A percentile compares a stretch with the other conserved stretches of the same genome.
phyloP scores from a whole-genome alignment of 2,329 filamentous ascomycete genomes.

The Lecanoromycetidae sp. region DNA sequence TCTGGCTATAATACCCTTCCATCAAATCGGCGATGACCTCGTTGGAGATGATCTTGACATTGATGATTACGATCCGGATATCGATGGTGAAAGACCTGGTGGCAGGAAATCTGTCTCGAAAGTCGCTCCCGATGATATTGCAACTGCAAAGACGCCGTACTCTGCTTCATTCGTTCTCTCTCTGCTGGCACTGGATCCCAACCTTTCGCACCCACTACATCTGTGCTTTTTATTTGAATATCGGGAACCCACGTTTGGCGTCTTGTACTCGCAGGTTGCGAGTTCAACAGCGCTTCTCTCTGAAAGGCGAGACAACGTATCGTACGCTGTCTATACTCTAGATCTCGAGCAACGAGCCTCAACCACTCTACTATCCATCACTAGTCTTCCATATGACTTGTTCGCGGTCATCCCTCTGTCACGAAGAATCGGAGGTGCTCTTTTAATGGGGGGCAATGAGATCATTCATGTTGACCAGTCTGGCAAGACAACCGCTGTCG shows the following conservation, averaged over 20 bases:
- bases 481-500: conserved; percentile 83
- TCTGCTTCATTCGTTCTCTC: conserved; percentile 85
- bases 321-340: conserved; percentile 88
- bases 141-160: conserved; percentile 53
- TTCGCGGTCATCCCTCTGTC: conserved; percentile 72
- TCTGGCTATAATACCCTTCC: conserved; percentile 86
- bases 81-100: conserved; percentile 54
- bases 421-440: conserved; percentile 72
- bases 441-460: conserved; percentile 80
- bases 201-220: conserved; percentile 76
- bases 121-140: conserved; percentile 26
- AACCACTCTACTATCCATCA: conserved; percentile 79
- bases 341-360: conserved; percentile 89
- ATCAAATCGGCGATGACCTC: conserved; percentile 72
- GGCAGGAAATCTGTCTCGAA: conserved; percentile 27
- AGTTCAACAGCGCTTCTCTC: conserved; percentile 60
- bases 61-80: conserved; percentile 77
- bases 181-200: conserved; percentile 76
- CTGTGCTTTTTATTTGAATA: conserved; percentile 94
- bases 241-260: conserved; percentile 91
- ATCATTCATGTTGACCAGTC: conserved; percentile 92
- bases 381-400: conserved; percentile 74
- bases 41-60: conserved; percentile 83
- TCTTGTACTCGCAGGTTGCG: conserved; percentile 65
- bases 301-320: conserved; percentile 71